A percentile compares a stretch with the other conserved stretches of the same genome.
phyloP scores from a whole-genome alignment of 345 rosid species.

The Lenwebbia sp. region DNA sequence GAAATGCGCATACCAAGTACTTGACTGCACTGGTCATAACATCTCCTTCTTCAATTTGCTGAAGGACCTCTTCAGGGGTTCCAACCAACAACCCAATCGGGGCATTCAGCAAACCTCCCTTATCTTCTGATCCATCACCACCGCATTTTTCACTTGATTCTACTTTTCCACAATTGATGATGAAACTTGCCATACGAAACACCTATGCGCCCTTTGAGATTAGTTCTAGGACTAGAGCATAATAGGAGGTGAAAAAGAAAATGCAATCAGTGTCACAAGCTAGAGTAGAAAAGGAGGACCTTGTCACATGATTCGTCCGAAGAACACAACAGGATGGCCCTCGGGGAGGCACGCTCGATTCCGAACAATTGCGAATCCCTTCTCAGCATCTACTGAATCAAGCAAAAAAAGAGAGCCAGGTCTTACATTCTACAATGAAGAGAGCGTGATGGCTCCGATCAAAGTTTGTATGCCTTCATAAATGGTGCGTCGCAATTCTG shows the following conservation, averaged over 20 bases:
- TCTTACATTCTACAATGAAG: not conserved
- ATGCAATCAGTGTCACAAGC: not conserved
- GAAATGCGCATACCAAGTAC: slow-evolving; percentile 34
- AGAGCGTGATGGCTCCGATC: not conserved
- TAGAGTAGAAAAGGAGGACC: slow-evolving; percentile 22
- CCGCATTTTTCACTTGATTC: slow-evolving; percentile 62
- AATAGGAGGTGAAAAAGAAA: not conserved
- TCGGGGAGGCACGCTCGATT: slow-evolving; percentile 62
- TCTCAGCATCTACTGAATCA: slow-evolving; percentile 49
- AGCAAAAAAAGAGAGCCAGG: not conserved
- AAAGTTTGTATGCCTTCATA: not conserved
- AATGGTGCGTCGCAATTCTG: not conserved
- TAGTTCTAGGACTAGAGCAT: not conserved
- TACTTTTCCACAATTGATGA: slow-evolving; percentile 68
- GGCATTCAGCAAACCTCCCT: slow-evolving; percentile 52
- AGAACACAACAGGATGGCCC: slow-evolving; percentile 80
- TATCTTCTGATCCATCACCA: slow-evolving; percentile 55
- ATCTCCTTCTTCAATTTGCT: slow-evolving; percentile 77
- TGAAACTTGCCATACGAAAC: slow-evolving; percentile 66
- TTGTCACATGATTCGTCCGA: slow-evolving; percentile 82
- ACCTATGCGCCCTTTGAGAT: slow-evolving; percentile 33
- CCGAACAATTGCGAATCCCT: slow-evolving; percentile 58
- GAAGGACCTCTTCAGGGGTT: slow-evolving; percentile 88
- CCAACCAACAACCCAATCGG: slow-evolving; percentile 88
- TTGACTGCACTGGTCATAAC: slow-evolving; percentile 72